These are phyloP conservation scores for Saccharomycopsis javanensis DNA, from an alignment of 805 yeast genomes.

Conservation along the genomic window DNA sequence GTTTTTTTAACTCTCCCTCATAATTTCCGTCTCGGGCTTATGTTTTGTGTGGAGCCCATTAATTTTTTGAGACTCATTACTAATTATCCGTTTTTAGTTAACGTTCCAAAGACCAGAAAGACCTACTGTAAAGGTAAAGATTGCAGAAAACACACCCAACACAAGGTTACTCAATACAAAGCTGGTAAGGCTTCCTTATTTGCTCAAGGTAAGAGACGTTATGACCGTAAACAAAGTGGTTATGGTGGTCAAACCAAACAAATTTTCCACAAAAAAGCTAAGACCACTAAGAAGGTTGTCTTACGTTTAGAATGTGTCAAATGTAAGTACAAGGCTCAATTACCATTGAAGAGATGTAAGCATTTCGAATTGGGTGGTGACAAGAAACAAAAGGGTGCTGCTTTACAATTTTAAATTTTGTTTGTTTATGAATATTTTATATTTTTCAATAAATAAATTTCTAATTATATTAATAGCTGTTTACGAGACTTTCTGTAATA, in stretches of 20 bases:
- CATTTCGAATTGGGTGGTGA: constrained; percentile 99
- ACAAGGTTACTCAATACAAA: constrained; percentile 99
- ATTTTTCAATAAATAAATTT: constrained; percentile 2
- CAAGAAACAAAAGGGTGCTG: constrained; percentile 99
- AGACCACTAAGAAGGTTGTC: constrained; percentile 99
- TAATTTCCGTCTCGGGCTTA: too few relatives aligned
- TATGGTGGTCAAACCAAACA: constrained; percentile 99
- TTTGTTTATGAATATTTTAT: constrained; percentile 12
- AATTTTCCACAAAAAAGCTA: constrained; percentile 99
- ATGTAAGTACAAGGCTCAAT: constrained; percentile 98
- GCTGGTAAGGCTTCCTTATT: constrained; percentile 99
- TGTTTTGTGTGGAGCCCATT: too few relatives aligned
- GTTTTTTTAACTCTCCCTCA: too few relatives aligned
- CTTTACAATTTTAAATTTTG: constrained; percentile 85
- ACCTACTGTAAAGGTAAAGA: constrained; percentile 99
- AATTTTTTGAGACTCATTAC: neutral
- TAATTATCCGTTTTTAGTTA: constrained; percentile 45
- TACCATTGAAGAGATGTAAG: constrained; percentile 98
- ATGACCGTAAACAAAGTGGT: constrained; percentile 99
- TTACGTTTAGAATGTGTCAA: constrained; percentile 97
- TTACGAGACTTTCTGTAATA: neutral
- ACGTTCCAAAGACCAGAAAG: constrained; percentile 99
- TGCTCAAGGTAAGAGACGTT: constrained; percentile 99
- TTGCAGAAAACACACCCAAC: constrained; percentile 99
- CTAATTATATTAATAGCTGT: neutral